phyloP scores from a whole-genome alignment of 129 eudicot genomes.

The Tagetes patula region DNA sequence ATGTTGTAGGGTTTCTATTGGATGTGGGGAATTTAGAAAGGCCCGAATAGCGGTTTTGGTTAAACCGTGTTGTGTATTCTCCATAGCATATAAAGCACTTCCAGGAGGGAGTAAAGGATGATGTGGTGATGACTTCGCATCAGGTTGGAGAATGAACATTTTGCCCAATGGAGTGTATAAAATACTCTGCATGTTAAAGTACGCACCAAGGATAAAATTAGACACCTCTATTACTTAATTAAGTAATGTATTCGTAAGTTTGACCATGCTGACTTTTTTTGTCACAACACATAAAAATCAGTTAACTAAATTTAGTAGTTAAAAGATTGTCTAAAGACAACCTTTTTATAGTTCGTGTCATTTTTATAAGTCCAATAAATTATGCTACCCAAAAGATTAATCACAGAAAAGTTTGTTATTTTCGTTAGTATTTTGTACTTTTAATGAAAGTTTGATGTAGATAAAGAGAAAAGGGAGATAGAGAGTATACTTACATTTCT shows the following conservation, averaged over 20 bases:
- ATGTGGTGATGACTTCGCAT: conserved; percentile 65
- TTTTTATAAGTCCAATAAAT: neutral
- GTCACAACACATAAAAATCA: neutral
- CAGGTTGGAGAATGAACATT: conserved; percentile 85
- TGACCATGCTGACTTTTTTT: neutral
- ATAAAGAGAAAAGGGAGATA: neutral
- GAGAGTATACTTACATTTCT: conserved; percentile 52
- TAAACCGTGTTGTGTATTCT: conserved; percentile 38
- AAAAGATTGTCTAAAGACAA: neutral
- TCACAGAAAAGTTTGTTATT: neutral
- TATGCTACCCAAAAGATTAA: neutral
- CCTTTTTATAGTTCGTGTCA: neutral
- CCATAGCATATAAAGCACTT: conserved; percentile 55
- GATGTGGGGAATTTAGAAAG: conserved; percentile 83
- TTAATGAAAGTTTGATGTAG: neutral
- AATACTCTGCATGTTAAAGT: conserved; percentile 54
- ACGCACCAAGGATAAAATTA: neutral
- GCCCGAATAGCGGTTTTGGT: conserved; percentile 51
- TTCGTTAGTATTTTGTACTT: neutral
- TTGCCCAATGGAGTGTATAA: conserved; percentile 83
- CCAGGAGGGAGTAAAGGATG: conserved; percentile 88
- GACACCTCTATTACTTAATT: neutral
- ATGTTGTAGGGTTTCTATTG: conserved; percentile 70
- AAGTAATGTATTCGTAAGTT: neutral
- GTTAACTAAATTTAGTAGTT: no score